Base-by-base conservation (phyloP, 202 grass and related monocot species). In the Saccharum hybrid region DNA sequence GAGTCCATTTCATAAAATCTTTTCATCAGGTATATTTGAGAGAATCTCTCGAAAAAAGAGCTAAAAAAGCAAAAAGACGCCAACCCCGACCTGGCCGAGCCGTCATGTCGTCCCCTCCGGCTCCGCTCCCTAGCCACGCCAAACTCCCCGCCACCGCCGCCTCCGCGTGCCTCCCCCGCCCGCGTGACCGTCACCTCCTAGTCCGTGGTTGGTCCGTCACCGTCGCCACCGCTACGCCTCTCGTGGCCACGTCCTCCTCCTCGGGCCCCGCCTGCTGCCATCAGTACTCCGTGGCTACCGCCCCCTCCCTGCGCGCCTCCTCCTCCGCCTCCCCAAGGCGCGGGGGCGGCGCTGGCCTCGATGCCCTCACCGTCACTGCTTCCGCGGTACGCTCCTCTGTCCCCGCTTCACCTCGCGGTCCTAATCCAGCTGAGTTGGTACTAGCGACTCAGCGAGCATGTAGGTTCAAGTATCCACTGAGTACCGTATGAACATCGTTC, bases 301-400 rank as follows among this genome's bases (percentile, higher is more conserved):
- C 64, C 39, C 28, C 63, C 13, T 59, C 78, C 34, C 33, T 41
- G 54, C 42, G 76, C 71, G 42, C 78, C 19, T 45, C 69, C n/a
- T 68, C 69, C 83, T n/a, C 54, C 15, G 36, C 74, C 64, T 76
- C 74, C 88, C 2, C 37, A 40, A 23, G 19, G 9, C 68, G 10
- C 15, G 68, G 31, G 6, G 79, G 45, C 21, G 74, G 85, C 18
- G 74, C 85, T 49, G 56, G 82, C 67, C 74, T 94, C 49, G 33
- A 78, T 39, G 59, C 83, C n/a, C 87, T 97, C 52, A 69, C 87
- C 49, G 39, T 87, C 76, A 65, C 86, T 71, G 94, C 83, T 41
- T 92, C 89, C 66, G 85, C 81, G 87, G 94, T 94, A 92, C 66
- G 80, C 5, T 21, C 10, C 5, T 22, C 13, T 19, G 13, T 13